Conservation (phyloP, 306 rosid genomes). For the Fagus sylvatica region DNA sequence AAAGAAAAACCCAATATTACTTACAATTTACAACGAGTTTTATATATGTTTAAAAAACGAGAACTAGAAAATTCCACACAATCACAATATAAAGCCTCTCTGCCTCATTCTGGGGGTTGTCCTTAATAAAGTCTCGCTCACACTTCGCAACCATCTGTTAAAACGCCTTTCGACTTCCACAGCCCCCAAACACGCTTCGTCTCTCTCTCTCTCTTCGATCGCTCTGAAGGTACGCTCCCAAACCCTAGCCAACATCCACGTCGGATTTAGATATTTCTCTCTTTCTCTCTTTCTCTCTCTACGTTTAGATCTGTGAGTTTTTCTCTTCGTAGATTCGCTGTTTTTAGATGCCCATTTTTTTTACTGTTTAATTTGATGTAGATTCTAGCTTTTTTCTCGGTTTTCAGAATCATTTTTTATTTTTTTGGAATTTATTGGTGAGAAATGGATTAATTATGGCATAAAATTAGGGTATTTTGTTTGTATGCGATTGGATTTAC, state of each 20-base stretch:
- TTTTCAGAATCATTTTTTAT: neutral
- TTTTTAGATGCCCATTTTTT: neutral
- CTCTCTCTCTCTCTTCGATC: slow-evolving; percentile 23
- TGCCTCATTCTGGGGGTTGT: slow-evolving; percentile 4
- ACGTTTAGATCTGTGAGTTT: slow-evolving; percentile 51
- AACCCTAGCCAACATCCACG: neutral
- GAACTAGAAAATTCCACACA: slow-evolving; percentile 29
- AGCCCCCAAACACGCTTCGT: slow-evolving; percentile 13
- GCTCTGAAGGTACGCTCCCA: slow-evolving; percentile 33
- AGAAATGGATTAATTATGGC: neutral
- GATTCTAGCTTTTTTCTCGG: neutral
- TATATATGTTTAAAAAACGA: neutral
- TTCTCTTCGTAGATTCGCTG: slow-evolving; percentile 22
- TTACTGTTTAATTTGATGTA: neutral
- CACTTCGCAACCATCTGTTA: neutral
- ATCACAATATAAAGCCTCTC: slow-evolving; percentile 13
- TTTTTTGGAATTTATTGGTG: neutral
- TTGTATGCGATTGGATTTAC: neutral
- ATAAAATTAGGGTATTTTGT: neutral
- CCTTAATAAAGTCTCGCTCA: neutral
- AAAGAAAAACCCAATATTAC: neutral
- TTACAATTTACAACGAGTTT: too few species aligned
- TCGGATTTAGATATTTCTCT: slow-evolving; percentile 25
- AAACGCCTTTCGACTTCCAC: slow-evolving; percentile 34
- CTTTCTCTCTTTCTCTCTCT: neutral